Evolutionary conservation across 305 asterid species (phyloP).

Genomic region (Nicotiana rustica): DNA sequence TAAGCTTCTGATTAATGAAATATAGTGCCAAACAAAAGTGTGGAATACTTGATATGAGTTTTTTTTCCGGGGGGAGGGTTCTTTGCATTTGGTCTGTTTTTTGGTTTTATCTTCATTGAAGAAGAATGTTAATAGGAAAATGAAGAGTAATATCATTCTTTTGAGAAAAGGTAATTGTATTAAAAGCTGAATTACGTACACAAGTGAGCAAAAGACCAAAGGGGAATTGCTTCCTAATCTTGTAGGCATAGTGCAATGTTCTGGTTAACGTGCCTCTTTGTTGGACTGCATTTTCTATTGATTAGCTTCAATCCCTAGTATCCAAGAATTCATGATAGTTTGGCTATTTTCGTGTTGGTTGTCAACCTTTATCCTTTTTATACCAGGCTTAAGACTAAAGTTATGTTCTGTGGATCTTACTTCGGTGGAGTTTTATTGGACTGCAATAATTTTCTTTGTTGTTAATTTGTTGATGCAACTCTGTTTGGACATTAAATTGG

Average conservation of each 20-base stretch:
- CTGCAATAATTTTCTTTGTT: not conserved
- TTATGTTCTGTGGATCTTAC: not conserved
- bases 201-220: not conserved
- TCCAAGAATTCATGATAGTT: not conserved
- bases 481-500: not conserved
- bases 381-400: slow-evolving; percentile 1
- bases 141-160: not conserved
- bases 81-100: not conserved
- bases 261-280: not conserved
- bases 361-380: not conserved
- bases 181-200: not conserved
- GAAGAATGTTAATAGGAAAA: not conserved
- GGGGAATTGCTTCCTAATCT: not conserved
- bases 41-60: not conserved
- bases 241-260: not conserved
- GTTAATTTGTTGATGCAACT: not conserved
- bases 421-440: not conserved
- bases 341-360: not conserved
- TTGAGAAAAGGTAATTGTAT: not conserved
- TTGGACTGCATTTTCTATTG: not conserved
- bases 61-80: not conserved
- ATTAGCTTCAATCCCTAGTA: not conserved
- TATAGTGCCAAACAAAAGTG: too few species aligned
- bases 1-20: too few species aligned
- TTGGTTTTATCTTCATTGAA: not conserved